phyloP scores from a whole-genome alignment of 2,329 filamentous ascomycete genomes.

The Fusarium camptoceras region DNA sequence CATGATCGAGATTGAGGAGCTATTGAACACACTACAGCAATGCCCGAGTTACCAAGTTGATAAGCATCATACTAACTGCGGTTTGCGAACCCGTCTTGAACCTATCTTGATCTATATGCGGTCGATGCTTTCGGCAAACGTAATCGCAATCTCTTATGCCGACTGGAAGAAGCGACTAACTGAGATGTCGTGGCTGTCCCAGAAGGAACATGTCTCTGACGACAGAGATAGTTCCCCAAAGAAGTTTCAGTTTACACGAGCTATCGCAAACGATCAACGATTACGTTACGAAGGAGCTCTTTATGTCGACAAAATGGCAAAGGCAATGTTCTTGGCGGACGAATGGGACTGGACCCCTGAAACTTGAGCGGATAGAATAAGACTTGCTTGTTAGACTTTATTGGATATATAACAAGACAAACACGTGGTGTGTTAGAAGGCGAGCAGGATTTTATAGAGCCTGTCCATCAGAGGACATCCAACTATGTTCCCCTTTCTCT shows the following conservation, averaged over 20 bases:
- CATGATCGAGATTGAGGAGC: conserved; percentile 68
- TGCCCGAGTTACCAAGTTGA: conserved; percentile 80
- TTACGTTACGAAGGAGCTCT: conserved; percentile 62
- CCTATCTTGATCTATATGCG: conserved; percentile 75
- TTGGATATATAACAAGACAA: conserved; percentile 38
- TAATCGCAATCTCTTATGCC: conserved; percentile 57
- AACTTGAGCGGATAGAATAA: conserved; percentile 40
- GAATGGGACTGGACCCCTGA: conserved; percentile 72
- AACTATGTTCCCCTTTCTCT: neutral
- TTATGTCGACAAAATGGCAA: conserved; percentile 63
- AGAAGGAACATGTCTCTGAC: conserved; percentile 25
- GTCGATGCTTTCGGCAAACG: conserved; percentile 63
- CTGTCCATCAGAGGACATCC: neutral
- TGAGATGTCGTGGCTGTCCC: conserved; percentile 56
- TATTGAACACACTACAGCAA: conserved; percentile 72
- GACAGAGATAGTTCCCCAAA: conserved; percentile 31
- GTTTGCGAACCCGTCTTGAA: conserved; percentile 72
- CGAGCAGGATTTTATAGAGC: conserved; percentile 9
- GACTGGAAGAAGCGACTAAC: conserved; percentile 60
- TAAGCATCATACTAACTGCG: conserved; percentile 78
- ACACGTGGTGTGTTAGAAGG: conserved; percentile 32
- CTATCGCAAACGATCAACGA: conserved; percentile 62
- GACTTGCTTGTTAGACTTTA: conserved; percentile 23
- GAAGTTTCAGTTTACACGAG: conserved; percentile 63
- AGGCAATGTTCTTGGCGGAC: conserved; percentile 65